Percentiles rank a stretch among this genome's conserved stretches.
Conservation (phyloP, 2,329 filamentous ascomycete species). For the Thermothelomyces thermophilus region DNA sequence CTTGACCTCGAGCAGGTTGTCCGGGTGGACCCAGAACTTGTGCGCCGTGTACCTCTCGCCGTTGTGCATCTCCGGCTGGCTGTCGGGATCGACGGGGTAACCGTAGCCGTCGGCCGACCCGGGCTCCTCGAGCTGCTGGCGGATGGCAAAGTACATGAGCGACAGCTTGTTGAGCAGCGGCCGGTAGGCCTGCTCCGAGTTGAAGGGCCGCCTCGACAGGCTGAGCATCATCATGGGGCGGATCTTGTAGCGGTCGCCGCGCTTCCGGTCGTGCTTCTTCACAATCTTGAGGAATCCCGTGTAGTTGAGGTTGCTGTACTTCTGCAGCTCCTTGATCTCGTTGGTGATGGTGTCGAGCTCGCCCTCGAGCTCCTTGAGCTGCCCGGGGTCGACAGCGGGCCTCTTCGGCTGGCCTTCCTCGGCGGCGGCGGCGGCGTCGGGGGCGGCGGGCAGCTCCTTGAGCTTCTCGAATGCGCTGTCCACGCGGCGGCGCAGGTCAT, state of each 20-base stretch:
- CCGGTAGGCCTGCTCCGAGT: slow-evolving; percentile 83
- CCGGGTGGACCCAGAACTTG: slow-evolving; percentile 95
- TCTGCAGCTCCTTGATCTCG: slow-evolving; percentile 88
- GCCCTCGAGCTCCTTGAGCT: slow-evolving; percentile 63
- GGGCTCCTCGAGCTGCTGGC: slow-evolving; percentile 66
- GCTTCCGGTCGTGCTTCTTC: slow-evolving; percentile 97
- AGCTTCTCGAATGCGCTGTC: slow-evolving; percentile 61
- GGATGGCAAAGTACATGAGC: slow-evolving; percentile 91
- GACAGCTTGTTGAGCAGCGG: slow-evolving; percentile 86
- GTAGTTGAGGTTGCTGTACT: slow-evolving; percentile 94
- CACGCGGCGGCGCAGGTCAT: slow-evolving; percentile 45
- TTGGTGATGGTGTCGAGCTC: slow-evolving; percentile 85
- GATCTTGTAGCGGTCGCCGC: slow-evolving; percentile 79
- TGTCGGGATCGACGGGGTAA: slow-evolving; percentile 42
- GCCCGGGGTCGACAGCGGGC: slow-evolving; percentile 41
- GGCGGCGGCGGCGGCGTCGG: too few relatives aligned
- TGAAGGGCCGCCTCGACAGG: slow-evolving; percentile 83
- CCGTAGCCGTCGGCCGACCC: slow-evolving; percentile 33
- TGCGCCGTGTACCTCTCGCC: slow-evolving; percentile 74
- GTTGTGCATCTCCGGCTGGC: slow-evolving; percentile 50
- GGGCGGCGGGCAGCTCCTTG: slow-evolving; percentile 71
- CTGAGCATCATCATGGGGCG: slow-evolving; percentile 87
- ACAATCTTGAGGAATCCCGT: slow-evolving; percentile 96
- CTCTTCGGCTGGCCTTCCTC: slow-evolving; percentile 43
- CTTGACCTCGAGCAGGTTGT: slow-evolving; percentile 95